These are phyloP conservation scores for Yarrowia sp. DNA, from an alignment of 805 yeast species.

Conservation along the genomic window DNA sequence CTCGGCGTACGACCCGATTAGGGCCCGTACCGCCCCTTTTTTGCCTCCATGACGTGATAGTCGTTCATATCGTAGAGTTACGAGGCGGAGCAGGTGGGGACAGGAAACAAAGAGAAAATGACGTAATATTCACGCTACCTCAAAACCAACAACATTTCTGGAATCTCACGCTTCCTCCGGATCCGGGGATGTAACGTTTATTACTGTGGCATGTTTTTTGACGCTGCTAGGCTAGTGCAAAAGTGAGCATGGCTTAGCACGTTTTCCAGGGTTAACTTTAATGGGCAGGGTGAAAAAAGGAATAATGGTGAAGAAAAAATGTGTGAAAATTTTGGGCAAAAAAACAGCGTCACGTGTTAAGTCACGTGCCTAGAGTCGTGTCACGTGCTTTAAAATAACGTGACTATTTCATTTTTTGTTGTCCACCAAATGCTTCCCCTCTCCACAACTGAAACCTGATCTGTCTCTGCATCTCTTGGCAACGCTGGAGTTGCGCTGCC, in stretches of 20 bases:
- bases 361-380: too few species aligned
- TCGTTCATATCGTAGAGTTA: not conserved
- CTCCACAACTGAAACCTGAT: not conserved
- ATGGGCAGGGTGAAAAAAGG: too few species aligned
- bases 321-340: too few species aligned
- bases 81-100: not conserved
- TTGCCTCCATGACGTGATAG: constrained; percentile 10
- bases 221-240: not conserved
- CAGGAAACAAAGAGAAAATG: too few species aligned
- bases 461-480: not conserved
- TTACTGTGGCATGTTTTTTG: not conserved
- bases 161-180: too few species aligned
- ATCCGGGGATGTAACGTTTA: not conserved
- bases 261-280: not conserved
- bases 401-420: too few species aligned
- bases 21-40: not conserved
- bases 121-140: too few species aligned
- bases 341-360: too few species aligned
- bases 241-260: not conserved
- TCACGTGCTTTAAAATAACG: too few species aligned
- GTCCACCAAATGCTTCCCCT: too few species aligned
- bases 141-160: too few species aligned
- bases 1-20: not conserved
- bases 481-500: not conserved
- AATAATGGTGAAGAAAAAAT: too few species aligned